Conservation (phyloP, 768 basidiomycete genomes). For the Trametes punicea region DNA sequence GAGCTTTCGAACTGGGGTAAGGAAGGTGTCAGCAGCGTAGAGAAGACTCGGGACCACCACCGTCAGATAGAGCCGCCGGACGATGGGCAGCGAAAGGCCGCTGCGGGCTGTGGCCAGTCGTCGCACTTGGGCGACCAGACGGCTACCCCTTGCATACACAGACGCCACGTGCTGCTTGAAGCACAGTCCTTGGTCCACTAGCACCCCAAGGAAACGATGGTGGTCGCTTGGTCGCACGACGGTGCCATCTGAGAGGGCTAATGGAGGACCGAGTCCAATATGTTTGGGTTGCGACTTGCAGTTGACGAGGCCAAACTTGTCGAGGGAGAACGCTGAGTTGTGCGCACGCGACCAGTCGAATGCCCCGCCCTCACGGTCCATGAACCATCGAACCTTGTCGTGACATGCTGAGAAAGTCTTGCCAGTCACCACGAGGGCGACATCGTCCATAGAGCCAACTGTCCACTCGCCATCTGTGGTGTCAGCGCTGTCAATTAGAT, state of each 20-base stretch:
- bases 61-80: constrained; percentile 27
- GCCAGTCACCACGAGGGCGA: constrained; percentile 2
- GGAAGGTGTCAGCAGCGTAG: constrained; percentile 24
- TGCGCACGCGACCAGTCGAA: constrained; percentile 30
- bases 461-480: constrained; percentile 13
- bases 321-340: constrained; percentile 25
- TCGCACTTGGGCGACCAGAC: constrained; percentile 22
- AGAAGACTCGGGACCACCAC: constrained; percentile 31
- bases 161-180: constrained; percentile 24
- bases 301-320: constrained; percentile 21
- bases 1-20: neutral
- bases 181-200: constrained; percentile 29
- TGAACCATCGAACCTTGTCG: constrained; percentile 7
- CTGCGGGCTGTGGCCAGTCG: constrained; percentile 21
- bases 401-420: constrained; percentile 6
- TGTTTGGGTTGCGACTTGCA: neutral
- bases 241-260: constrained; percentile 12
- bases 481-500: constrained; percentile 17
- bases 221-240: constrained; percentile 17
- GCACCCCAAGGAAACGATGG: constrained; percentile 32
- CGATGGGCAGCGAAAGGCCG: constrained; percentile 20
- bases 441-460: constrained; percentile 21
- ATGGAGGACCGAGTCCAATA: neutral
- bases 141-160: constrained; percentile 24
- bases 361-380: constrained; percentile 21